phyloP scores from a whole-genome alignment of 2,329 filamentous ascomycete species.

The Colletotrichum acutatum region DNA sequence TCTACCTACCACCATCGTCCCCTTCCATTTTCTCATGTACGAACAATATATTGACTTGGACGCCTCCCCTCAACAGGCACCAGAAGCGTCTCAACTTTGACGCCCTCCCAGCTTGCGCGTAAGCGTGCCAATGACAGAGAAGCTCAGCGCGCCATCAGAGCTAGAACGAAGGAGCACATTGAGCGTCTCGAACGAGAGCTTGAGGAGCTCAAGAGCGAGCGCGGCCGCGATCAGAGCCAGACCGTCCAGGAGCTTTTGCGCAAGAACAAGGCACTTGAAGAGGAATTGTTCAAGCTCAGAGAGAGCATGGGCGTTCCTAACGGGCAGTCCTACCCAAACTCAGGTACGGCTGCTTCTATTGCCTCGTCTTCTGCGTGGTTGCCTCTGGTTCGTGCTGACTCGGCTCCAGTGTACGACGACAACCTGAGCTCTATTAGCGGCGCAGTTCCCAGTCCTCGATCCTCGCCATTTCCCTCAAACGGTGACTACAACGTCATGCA shows the following conservation, averaged over 20 bases:
- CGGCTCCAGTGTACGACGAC: conserved; percentile 53
- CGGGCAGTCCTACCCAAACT: conserved; percentile 53
- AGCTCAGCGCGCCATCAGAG: conserved; percentile 87
- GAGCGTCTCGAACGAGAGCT: conserved; percentile 81
- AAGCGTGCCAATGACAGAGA: conserved; percentile 94
- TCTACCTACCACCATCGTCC: conserved; percentile 23
- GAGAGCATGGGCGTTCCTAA: conserved; percentile 57
- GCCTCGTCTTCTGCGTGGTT: conserved; percentile 34
- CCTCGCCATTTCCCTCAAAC: conserved; percentile 55
- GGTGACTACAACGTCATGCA: conserved; percentile 56
- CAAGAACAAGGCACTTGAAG: conserved; percentile 64
- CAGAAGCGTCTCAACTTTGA: conserved; percentile 87
- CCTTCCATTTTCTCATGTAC: background rate
- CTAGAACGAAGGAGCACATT: conserved; percentile 88
- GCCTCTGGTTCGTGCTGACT: conserved; percentile 33
- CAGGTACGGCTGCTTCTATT: conserved; percentile 48
- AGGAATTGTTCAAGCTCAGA: conserved; percentile 59
- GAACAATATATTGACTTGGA: conserved; percentile 18
- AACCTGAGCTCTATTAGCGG: conserved; percentile 51
- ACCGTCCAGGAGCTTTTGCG: conserved; percentile 63
- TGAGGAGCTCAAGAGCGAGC: conserved; percentile 70
- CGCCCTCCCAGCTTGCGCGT: conserved; percentile 86
- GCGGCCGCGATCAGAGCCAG: conserved; percentile 60
- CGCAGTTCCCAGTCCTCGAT: conserved; percentile 55
- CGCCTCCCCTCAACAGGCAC: conserved; percentile 54